A percentile compares a stretch with the other conserved stretches of the same genome.
Conservation (phyloP, 108 stramenopile species). For the Discostella pseudostelligera region DNA sequence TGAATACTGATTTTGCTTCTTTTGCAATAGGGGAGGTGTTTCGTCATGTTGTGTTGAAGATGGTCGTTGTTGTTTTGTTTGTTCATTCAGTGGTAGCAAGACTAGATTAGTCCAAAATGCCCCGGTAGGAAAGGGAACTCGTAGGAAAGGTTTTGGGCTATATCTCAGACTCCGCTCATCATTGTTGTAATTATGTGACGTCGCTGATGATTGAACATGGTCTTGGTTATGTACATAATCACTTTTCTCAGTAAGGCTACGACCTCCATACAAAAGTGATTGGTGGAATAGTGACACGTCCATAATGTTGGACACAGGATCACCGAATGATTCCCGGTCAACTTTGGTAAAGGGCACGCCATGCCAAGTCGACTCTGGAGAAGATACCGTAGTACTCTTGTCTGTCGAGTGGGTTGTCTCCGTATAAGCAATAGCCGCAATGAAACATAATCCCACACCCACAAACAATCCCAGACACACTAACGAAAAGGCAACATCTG, state of each 20-base stretch:
- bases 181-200: neutral
- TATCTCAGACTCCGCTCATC: slow-evolving; percentile 2
- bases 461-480: slow-evolving; percentile 35
- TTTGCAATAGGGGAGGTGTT: neutral
- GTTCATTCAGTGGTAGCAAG: slow-evolving; percentile 30
- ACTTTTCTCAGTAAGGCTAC: slow-evolving; percentile 2
- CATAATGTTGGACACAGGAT: slow-evolving; percentile 62
- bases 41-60: neutral
- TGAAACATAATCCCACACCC: slow-evolving; percentile 31
- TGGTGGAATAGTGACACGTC: slow-evolving; percentile 67
- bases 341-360: slow-evolving; percentile 59
- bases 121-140: slow-evolving; percentile 85
- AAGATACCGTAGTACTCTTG: neutral
- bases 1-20: slow-evolving; percentile 49
- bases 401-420: neutral
- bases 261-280: slow-evolving; percentile 42
- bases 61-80: neutral
- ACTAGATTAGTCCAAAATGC: slow-evolving; percentile 90
- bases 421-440: slow-evolving; percentile 22
- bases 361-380: slow-evolving; percentile 5
- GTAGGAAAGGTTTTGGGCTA: slow-evolving; percentile 39
- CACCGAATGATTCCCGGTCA: slow-evolving; percentile 59
- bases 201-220: neutral
- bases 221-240: neutral
- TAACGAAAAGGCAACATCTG: slow-evolving; percentile 19